Evolutionary conservation across 1,139 yeast species (phyloP), one percentile per base, ranked within the genome.

Genomic region (Geotrichum siamense): DNA sequence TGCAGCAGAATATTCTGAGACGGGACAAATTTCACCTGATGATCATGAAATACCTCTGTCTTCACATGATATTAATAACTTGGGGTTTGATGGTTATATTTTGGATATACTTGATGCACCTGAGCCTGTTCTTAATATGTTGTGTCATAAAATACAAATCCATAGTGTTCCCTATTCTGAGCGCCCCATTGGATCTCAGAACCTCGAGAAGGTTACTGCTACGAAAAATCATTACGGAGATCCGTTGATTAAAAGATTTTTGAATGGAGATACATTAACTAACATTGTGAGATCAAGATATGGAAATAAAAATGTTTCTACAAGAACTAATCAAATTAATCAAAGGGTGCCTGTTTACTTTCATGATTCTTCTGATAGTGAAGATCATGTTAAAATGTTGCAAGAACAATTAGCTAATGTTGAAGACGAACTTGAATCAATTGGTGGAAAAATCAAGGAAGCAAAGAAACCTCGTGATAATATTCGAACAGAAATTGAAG

Each of bases 1-100:
- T 27, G 67, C 76, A 19, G 69, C 76, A 55, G 76, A 76, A 42
- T 50, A 69, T 22, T 56, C 67, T 17, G 46, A 57, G 6, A 53
- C 54, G 5, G 45, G 52, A 1, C 48, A 48, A 5, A 49, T 55
- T 10, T 47, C 51, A 1, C 51, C 59, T 5, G 47, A 39, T 2
- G 52, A 52, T 25, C 58, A 62, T 16, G 44, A 50, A 2, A 62
- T 60, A 2, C 64, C 64, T 3, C 45, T 69, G 16, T 44, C 70
- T 0, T 51, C 49, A 6, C 70, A 65, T 6, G 60, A 65, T 33
- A 54, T 87, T 8, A 55, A 53, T 1, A 41, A 47, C n/a, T 60
- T 65, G 22, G 96, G 96, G 0, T 85, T 91, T 60, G 95, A 84
- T 49, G 93, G 95, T 0, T 84, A 75, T 55, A 56, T 87, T 29